Conservation (phyloP, 176 grass and related monocot species). For the Oryza officinalis region DNA sequence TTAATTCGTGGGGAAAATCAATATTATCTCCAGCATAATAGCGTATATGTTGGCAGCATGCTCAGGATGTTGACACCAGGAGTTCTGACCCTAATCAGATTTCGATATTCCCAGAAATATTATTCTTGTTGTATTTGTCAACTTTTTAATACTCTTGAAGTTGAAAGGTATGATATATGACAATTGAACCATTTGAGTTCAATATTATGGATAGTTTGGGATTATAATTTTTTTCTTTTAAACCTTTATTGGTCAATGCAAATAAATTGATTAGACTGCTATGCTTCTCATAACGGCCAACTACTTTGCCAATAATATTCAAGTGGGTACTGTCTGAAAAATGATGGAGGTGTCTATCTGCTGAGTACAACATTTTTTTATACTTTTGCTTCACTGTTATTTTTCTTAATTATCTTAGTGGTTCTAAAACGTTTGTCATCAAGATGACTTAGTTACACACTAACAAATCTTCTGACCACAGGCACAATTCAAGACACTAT, state of each 20-base stretch:
- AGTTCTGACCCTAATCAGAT: background rate
- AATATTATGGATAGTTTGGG: background rate
- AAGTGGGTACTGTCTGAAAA: background rate
- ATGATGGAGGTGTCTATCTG: slow-evolving; percentile 1
- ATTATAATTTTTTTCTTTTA: background rate
- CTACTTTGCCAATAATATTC: background rate
- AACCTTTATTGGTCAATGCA: background rate
- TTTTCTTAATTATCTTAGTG: background rate
- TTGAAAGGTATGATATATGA: background rate
- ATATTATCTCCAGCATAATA: background rate
- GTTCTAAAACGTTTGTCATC: background rate
- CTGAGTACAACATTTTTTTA: background rate
- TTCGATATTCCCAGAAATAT: slow-evolving; percentile 15
- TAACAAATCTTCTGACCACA: slow-evolving; percentile 21
- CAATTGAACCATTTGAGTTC: background rate
- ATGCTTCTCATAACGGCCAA: background rate
- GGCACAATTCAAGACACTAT: slow-evolving; percentile 70
- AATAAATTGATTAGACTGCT: background rate
- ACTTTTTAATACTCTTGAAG: background rate
- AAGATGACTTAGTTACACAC: background rate
- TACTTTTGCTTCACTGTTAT: background rate
- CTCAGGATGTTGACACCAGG: background rate
- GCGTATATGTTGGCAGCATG: background rate
- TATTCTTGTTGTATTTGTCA: background rate
- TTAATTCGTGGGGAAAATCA: slow-evolving; percentile 2